Evolutionary conservation across 768 basidiomycete species (phyloP).

Genomic region (Mycena indigotica): DNA sequence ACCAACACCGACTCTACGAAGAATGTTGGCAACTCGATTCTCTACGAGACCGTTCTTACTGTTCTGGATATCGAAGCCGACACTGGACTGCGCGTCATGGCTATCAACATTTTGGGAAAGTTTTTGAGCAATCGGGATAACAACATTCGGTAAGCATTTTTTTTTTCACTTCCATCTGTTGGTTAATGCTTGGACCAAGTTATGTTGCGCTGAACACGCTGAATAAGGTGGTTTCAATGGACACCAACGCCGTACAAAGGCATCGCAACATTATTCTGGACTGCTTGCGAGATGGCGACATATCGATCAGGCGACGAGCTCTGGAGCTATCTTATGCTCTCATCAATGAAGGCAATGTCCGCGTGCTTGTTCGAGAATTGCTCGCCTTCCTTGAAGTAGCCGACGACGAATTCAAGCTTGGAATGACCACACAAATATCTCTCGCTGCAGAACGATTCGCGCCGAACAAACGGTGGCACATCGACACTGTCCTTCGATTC

Average conservation of each 20-base stretch:
- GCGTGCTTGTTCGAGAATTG: constrained; percentile 88
- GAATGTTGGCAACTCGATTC: constrained; percentile 96
- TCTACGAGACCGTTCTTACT: constrained; percentile 96
- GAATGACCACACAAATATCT: constrained; percentile 96
- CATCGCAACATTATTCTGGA: constrained; percentile 99
- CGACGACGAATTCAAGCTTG: constrained; percentile 97
- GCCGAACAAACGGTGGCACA: constrained; percentile 98
- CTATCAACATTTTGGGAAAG: constrained; percentile 98
- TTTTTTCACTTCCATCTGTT: not conserved
- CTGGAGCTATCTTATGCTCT: constrained; percentile 96
- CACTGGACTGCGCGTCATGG: constrained; percentile 94
- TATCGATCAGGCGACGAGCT: constrained; percentile 95
- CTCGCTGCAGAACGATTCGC: constrained; percentile 95
- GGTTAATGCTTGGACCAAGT: constrained; percentile 41
- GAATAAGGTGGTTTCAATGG: constrained; percentile 97
- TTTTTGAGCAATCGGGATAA: constrained; percentile 98
- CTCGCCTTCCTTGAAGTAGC: constrained; percentile 97
- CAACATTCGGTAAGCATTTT: constrained; percentile 80
- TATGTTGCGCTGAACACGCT: constrained; percentile 98
- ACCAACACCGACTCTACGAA: constrained; percentile 98
- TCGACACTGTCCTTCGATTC: constrained; percentile 92
- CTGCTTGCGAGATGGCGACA: constrained; percentile 97
- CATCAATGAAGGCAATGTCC: constrained; percentile 93
- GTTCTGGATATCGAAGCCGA: constrained; percentile 98
- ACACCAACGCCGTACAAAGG: constrained; percentile 96